phyloP scores from a whole-genome alignment of 352 stramenopile genomes.

The Phytophthora ohioensis region DNA sequence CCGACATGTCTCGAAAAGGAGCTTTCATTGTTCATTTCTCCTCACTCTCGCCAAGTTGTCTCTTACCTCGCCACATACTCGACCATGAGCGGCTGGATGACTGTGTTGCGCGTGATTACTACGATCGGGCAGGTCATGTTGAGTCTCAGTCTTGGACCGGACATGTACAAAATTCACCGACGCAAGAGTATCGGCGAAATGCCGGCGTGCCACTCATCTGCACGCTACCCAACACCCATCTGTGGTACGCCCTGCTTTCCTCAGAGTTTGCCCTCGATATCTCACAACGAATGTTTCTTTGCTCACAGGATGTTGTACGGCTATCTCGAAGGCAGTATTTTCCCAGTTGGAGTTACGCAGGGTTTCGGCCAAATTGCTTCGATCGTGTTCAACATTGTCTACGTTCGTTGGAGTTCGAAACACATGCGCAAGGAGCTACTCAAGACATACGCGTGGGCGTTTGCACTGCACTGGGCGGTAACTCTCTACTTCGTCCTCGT shows the following conservation, averaged over 20 bases:
- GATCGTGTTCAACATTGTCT: constrained; percentile 29
- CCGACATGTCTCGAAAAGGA: not conserved
- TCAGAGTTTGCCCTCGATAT: too few species aligned
- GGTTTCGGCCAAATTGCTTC: constrained; percentile 26
- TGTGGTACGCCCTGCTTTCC: constrained; percentile 21
- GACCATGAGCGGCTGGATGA: constrained; percentile 26
- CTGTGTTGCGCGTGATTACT: constrained; percentile 25
- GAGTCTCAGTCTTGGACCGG: constrained; percentile 26
- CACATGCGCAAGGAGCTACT: constrained; percentile 16
- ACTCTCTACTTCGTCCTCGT: constrained; percentile 48
- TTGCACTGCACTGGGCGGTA: constrained; percentile 16
- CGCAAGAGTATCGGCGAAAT: constrained; percentile 28
- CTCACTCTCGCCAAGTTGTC: not conserved
- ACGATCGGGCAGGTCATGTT: constrained; percentile 27
- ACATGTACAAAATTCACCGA: constrained; percentile 32
- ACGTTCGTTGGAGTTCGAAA: constrained; percentile 22
- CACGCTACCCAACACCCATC: constrained; percentile 27
- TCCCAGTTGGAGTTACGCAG: constrained; percentile 31
- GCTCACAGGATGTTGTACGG: constrained; percentile 29
- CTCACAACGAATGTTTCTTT: too few species aligned
- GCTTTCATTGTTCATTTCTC: constrained; percentile 15
- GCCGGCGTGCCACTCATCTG: constrained; percentile 22
- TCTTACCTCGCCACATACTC: not conserved
- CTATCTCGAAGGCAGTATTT: constrained; percentile 25
- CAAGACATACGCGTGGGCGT: constrained; percentile 4